Percentiles rank a stretch among this genome's conserved stretches.
phyloP scores from a whole-genome alignment of 208 protist genomes.

The Vickermania ingenoplastis region DNA sequence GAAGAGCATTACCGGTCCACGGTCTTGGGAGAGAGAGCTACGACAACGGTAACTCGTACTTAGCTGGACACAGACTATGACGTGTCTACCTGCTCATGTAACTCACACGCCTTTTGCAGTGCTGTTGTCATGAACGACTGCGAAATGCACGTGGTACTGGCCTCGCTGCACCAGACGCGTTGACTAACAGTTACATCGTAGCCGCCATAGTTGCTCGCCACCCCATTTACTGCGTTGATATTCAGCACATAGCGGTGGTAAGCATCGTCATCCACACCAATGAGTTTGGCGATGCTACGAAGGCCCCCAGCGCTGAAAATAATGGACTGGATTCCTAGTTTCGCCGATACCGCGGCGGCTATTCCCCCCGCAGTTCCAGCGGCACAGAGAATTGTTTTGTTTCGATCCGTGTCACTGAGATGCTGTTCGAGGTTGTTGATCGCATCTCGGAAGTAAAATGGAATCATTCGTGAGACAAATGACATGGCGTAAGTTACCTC shows the following conservation, averaged over 20 bases:
- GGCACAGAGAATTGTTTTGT: conserved; percentile 6
- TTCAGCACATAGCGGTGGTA: conserved; percentile 15
- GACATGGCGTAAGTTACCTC: conserved; percentile 34
- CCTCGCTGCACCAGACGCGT: neutral
- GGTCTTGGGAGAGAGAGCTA: too few relatives aligned
- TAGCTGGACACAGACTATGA: too few relatives aligned
- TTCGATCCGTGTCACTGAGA: conserved; percentile 1
- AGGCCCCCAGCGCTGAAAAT: conserved; percentile 17
- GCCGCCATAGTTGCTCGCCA: neutral
- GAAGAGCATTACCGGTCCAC: too few relatives aligned
- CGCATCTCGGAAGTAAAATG: conserved; percentile 14
- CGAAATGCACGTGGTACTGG: neutral
- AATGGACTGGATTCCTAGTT: conserved; percentile 12
- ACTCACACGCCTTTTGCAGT: neutral
- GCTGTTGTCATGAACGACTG: neutral
- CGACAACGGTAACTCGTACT: too few relatives aligned
- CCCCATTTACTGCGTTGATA: conserved; percentile 4
- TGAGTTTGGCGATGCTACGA: conserved; percentile 2
- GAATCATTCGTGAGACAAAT: conserved; percentile 39
- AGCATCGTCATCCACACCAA: neutral
- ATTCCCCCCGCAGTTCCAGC: conserved; percentile 17
- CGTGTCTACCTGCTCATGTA: neutral
- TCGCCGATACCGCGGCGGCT: conserved; percentile 9
- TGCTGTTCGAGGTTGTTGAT: conserved; percentile 6
- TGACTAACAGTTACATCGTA: neutral